Base-by-base conservation (phyloP, 371 early-diverging fungal species). In the Sanchytrium tribonematis region DNA sequence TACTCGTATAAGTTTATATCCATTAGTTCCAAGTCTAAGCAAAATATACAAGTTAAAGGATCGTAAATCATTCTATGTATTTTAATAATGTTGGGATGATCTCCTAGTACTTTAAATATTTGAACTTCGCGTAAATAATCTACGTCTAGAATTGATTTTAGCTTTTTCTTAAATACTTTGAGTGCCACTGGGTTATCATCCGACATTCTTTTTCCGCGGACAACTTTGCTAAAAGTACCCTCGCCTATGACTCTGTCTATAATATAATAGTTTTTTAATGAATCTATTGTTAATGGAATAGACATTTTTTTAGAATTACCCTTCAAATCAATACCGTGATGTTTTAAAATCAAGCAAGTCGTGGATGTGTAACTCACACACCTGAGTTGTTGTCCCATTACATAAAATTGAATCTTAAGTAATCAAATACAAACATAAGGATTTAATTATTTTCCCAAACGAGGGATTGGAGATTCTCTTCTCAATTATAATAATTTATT, bases 21-120 rank as follows among this genome's bases (percentile, higher is more conserved):
- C 79, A 85, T 81, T 66, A 84, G 77, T 69, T 82, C 81, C 70
- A 86, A 85, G 30, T 82, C 81, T 29, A 86, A 74, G n/a, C 80
- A 77, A 17, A 84, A 76, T 1, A 78, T 78, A 68, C 81, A 81
- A 48, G 79, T 75, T 30, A 78, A 76, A 16, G 75, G 74, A 69
- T 86, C 86, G 67, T 80, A 82, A 69, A 69, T 80, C 66, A 86
- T 81, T 32, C 85, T 83, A 16, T 80, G 71, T 1, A 85, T 73
- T 29, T 80, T 75, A 28, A 86, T 78, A 29, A 86, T 78, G 69
- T 84, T 81, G 22, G 74, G 75, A 70, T 83, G 83, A 2, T 79
- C 80, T 69, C 79, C 79, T 17, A 82, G 72, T 27, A 79, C 71
- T 48, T 76, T 67, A 22, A 82, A 71, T 1, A 81, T 81, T 71